Conservation (phyloP, 371 early-diverging fungal genomes). For the Mortierella sp. region DNA sequence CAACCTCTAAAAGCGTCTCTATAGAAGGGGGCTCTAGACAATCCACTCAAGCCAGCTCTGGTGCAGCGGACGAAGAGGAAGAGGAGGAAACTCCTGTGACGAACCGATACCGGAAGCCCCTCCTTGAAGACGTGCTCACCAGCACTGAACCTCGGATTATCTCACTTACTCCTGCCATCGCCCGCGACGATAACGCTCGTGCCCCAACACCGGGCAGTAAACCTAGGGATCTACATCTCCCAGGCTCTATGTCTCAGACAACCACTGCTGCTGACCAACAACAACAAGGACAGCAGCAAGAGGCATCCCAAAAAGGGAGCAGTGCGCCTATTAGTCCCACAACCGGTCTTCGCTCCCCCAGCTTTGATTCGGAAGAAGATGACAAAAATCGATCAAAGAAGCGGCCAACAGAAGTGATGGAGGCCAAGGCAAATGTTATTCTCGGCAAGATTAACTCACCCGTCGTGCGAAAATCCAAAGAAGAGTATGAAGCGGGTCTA, state of each 20-base stretch:
- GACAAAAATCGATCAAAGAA: slow-evolving; percentile 18
- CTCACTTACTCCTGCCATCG: slow-evolving; percentile 47
- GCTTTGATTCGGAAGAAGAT: slow-evolving; percentile 37
- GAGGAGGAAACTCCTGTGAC: slow-evolving; percentile 33
- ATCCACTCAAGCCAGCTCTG: not conserved
- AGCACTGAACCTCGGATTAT: slow-evolving; percentile 39
- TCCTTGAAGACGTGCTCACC: slow-evolving; percentile 34
- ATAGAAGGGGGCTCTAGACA: too few relatives aligned
- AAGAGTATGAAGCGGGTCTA: slow-evolving; percentile 37
- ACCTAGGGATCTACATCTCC: slow-evolving; percentile 14
- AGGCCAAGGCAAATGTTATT: slow-evolving; percentile 32
- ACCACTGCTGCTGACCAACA: not conserved
- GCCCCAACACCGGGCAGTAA: slow-evolving; percentile 29
- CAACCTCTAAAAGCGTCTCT: too few relatives aligned
- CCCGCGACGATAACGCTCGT: slow-evolving; percentile 37
- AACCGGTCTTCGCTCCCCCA: slow-evolving; percentile 19
- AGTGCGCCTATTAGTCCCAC: slow-evolving; percentile 14
- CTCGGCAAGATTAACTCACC: slow-evolving; percentile 26
- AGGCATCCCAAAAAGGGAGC: slow-evolving; percentile 7
- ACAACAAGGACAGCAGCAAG: slow-evolving; percentile 17
- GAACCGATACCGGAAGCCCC: slow-evolving; percentile 41
- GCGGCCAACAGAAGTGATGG: slow-evolving; percentile 19
- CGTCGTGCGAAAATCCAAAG: slow-evolving; percentile 25
- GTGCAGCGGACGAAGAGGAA: slow-evolving; percentile 12
- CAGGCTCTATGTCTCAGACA: not conserved